These are phyloP conservation scores for Termitomyces sp. DNA, from an alignment of 768 basidiomycete species.

Conservation along the genomic window DNA sequence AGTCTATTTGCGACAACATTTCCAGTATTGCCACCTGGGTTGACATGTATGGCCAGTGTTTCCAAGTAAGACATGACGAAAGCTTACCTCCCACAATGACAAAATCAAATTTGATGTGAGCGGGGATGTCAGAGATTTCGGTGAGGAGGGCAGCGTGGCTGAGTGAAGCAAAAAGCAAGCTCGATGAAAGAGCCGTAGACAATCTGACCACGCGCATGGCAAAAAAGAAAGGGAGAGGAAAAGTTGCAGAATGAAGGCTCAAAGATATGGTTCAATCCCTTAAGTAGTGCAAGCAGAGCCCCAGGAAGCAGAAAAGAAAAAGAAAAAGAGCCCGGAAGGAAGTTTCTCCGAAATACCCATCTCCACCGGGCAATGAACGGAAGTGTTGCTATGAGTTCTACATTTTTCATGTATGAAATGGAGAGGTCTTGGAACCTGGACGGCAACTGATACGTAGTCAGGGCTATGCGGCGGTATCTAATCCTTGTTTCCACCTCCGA, in stretches of 20 bases:
- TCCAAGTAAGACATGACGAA: background rate
- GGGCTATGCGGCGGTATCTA: background rate
- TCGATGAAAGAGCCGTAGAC: background rate
- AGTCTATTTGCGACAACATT: slow-evolving; percentile 20
- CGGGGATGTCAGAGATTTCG: slow-evolving; percentile 6
- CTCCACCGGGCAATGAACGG: background rate
- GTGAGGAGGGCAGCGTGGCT: slow-evolving; percentile 1
- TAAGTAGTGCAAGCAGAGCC: background rate
- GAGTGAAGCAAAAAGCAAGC: slow-evolving; percentile 1
- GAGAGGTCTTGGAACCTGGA: background rate
- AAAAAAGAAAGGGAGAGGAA: background rate
- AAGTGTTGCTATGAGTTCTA: background rate
- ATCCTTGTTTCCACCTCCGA: background rate
- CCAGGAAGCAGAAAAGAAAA: background rate
- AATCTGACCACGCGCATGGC: slow-evolving; percentile 1
- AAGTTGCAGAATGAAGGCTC: background rate
- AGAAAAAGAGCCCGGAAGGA: background rate
- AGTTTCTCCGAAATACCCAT: background rate
- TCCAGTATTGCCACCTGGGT: slow-evolving; percentile 11
- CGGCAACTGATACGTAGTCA: background rate
- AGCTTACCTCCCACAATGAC: slow-evolving; percentile 13
- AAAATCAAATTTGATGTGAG: slow-evolving; percentile 12
- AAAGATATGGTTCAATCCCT: background rate
- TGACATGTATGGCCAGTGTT: background rate
- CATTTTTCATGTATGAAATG: background rate